Conservation (phyloP, 2,329 filamentous ascomycete genomes). For the Penicillium fuscoglaucum region DNA sequence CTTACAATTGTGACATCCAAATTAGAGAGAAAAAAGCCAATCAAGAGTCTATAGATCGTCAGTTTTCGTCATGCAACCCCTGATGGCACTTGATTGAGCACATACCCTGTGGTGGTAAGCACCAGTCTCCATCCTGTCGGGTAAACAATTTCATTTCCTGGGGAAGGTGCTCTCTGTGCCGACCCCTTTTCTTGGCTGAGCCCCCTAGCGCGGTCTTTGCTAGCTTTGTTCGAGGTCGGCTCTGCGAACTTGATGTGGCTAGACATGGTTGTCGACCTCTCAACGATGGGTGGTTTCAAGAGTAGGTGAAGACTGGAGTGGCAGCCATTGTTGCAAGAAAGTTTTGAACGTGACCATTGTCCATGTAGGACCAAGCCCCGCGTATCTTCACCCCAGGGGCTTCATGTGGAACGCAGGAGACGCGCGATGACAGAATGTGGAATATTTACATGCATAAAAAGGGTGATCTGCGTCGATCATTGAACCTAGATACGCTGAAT, state of each 20-base stretch:
- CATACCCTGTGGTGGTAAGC: slow-evolving; percentile 25
- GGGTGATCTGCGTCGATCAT: slow-evolving; percentile 28
- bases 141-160: slow-evolving; percentile 28
- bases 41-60: slow-evolving; percentile 23
- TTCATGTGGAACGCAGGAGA: slow-evolving; percentile 27
- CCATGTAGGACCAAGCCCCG: slow-evolving; percentile 26
- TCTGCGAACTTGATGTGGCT: slow-evolving; percentile 25
- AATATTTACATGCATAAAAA: slow-evolving; percentile 20
- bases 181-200: slow-evolving; percentile 24
- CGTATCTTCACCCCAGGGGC: slow-evolving; percentile 28
- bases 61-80: background rate
- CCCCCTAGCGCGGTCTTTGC: slow-evolving; percentile 1
- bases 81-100: background rate
- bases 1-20: slow-evolving; percentile 40
- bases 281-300: slow-evolving; percentile 17
- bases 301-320: slow-evolving; percentile 15
- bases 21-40: slow-evolving; percentile 35
- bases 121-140: slow-evolving; percentile 26
- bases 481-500: slow-evolving; percentile 23
- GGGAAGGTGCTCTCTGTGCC: slow-evolving; percentile 20
- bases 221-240: slow-evolving; percentile 14
- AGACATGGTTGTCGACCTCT: slow-evolving; percentile 19
- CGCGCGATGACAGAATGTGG: slow-evolving; percentile 32
- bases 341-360: slow-evolving; percentile 20
- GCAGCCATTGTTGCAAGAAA: slow-evolving; percentile 20